phyloP scores from a whole-genome alignment of 1,284 basidiomycete species.

The Garcileccinum viscosum region DNA sequence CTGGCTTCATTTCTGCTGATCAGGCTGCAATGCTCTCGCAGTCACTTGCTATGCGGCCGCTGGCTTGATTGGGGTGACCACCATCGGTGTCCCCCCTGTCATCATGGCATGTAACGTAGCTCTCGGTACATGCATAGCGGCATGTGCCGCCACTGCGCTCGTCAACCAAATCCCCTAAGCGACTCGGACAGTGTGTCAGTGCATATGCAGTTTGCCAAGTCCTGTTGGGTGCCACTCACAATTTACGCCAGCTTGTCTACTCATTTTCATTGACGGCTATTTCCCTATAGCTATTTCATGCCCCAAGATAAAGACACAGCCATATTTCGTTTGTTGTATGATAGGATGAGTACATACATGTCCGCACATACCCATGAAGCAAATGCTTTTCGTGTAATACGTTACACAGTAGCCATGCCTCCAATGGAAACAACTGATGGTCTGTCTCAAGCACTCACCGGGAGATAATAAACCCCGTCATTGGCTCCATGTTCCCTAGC shows the following conservation, averaged over 20 bases:
- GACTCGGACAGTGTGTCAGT: too few relatives aligned
- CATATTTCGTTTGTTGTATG: neutral
- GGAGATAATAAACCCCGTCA: too few relatives aligned
- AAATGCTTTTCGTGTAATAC: too few relatives aligned
- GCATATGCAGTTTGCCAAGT: neutral
- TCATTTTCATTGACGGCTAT: too few relatives aligned
- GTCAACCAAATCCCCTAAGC: conserved; percentile 33
- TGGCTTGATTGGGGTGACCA: conserved; percentile 55
- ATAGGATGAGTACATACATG: too few relatives aligned
- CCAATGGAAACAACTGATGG: too few relatives aligned
- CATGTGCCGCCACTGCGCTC: conserved; percentile 47
- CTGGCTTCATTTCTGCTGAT: neutral
- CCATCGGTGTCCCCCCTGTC: conserved; percentile 49
- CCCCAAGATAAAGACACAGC: neutral
- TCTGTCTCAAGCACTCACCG: too few relatives aligned
- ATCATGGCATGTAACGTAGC: conserved; percentile 57
- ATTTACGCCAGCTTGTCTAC: neutral
- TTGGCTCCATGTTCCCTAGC: too few relatives aligned
- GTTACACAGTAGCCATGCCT: too few relatives aligned
- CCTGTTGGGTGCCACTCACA: neutral
- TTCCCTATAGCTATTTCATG: neutral
- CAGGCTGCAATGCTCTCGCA: conserved; percentile 59
- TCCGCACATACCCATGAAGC: too few relatives aligned
- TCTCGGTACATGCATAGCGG: conserved; percentile 52
- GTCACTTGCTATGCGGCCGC: conserved; percentile 61